Conservation (phyloP, 169 alveolate genomes). For the Cryptosporidium baileyi region DNA sequence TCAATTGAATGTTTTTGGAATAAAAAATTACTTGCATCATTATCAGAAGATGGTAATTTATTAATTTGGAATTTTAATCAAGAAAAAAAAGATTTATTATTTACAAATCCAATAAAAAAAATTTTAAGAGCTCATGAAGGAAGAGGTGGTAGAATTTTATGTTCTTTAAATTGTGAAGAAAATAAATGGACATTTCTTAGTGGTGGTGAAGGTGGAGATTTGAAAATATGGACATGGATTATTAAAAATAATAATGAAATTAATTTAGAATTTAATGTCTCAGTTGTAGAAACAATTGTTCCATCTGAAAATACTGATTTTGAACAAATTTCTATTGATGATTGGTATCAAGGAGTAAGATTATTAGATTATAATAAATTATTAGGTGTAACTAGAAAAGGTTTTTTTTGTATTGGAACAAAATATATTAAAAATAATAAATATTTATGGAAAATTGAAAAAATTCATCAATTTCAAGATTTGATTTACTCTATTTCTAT, state of each 20-base stretch:
- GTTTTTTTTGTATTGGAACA: not conserved
- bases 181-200: not conserved
- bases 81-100: not conserved
- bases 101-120: not conserved
- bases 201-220: conserved; percentile 63
- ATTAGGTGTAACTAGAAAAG: conserved; percentile 38
- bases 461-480: not conserved
- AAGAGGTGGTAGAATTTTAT: conserved; percentile 44
- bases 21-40: conserved; percentile 1
- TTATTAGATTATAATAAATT: not conserved
- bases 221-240: conserved; percentile 28
- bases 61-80: not conserved
- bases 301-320: not conserved
- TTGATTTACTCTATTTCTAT: conserved; percentile 10
- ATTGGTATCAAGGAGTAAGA: conserved; percentile 47
- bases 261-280: not conserved
- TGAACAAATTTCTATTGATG: no score
- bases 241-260: not conserved
- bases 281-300: not conserved
- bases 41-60: conserved; percentile 53
- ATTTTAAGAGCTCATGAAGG: conserved; percentile 49
- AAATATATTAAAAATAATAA: not conserved
- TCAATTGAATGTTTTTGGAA: conserved; percentile 53
- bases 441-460: not conserved
- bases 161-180: not conserved